Conservation (phyloP, 2,329 filamentous ascomycete genomes). For the Cryphonectria naterciae region DNA sequence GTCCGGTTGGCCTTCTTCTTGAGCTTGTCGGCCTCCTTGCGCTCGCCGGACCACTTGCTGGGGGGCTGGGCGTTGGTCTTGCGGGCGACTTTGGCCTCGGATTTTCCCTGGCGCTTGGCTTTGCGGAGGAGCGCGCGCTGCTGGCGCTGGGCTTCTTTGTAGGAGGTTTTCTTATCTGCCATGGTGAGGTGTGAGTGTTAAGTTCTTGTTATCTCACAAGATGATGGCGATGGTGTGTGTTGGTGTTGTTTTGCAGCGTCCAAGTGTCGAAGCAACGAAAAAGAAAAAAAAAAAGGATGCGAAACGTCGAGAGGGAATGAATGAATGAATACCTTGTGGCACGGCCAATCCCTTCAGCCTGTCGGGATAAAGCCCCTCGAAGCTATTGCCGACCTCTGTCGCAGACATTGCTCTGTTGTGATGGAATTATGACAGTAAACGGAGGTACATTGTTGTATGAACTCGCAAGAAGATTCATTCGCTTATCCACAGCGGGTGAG, state of each 20-base stretch:
- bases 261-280: background rate
- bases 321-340: constrained; percentile 1
- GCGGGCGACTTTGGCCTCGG: constrained; percentile 42
- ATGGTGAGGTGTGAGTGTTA: background rate
- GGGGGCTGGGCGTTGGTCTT: constrained; percentile 30
- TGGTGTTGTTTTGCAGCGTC: background rate
- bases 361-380: background rate
- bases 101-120: constrained; percentile 38
- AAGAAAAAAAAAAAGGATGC: too few species aligned
- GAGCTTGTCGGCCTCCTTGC: constrained; percentile 23
- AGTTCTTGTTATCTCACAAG: background rate
- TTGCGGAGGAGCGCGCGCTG: constrained; percentile 44
- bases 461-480: background rate
- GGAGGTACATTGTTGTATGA: background rate
- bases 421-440: background rate
- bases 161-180: constrained; percentile 38
- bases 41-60: constrained; percentile 20
- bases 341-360: background rate
- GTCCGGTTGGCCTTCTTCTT: constrained; percentile 26
- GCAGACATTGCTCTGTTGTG: constrained; percentile 15
- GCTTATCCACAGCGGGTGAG: background rate
- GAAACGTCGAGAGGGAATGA: background rate
- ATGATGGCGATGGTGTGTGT: background rate
- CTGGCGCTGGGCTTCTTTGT: constrained; percentile 35
- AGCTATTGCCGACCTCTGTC: background rate